Base-by-base conservation (phyloP, 805 yeast genomes). In the Hanseniaspora clermontiae region DNA sequence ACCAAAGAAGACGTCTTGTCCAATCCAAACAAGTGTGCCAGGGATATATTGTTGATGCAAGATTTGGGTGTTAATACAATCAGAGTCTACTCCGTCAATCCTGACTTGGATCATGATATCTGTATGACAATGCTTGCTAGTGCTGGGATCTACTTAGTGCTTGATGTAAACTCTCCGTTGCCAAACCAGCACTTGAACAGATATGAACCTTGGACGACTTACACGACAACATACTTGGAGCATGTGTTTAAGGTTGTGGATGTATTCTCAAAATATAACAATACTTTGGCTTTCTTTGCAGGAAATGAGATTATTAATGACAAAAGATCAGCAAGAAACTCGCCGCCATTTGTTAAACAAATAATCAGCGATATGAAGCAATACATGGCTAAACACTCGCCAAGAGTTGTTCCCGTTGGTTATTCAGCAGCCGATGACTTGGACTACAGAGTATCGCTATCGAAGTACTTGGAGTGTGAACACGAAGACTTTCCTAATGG, bases 361-460 rank as follows among this genome's bases (percentile, higher is more conserved):
- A 76, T 90, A 32, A 74, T 88, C 5, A 74, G 91, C 50, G 97
- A 91, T 69, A 77, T 91, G 72, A 90, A 90, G 67, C 70, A 71
- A 32, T 91, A 84, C 65, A 81, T 87, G 59, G 66, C 70, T 9
- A 63, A 66, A 31, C 79, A 87, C 63, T 69, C 81, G 3, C 77
- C 80, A 1, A 76, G 98, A 56, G 64, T 64, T 14, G 78, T 91
- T 17, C 97, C 97, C 0, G 87, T 91, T 39, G 97, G 97, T 0
- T 91, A 91, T 67, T 88, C 97, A 0, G 97, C 97, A 0, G 97
- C 97, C 0, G 97, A 91, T 70, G 97, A 90, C 64, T 74, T 90
- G 59, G 70, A 75, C 52, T 90, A 79, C 68, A 75, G 97, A 63
- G 77, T 79, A 9, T 77, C 96, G 0, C 74, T 90, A 49, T 84